Evolutionary conservation across 495 filamentous ascomycete genomes (phyloP).

Genomic region (Usnea hakonensis): DNA sequence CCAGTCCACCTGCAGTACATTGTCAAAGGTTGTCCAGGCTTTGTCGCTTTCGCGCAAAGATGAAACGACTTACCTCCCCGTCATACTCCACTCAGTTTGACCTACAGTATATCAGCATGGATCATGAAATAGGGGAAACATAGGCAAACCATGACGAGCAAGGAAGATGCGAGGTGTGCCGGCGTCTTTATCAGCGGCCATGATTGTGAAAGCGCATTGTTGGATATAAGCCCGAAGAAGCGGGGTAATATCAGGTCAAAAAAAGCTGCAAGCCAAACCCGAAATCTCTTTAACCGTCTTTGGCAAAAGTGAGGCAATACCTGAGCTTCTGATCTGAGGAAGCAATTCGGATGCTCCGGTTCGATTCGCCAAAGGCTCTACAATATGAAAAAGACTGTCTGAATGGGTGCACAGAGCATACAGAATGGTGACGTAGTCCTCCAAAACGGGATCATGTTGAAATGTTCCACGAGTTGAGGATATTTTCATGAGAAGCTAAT

Average conservation of each 20-base stretch:
- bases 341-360: no score
- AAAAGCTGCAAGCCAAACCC: not conserved
- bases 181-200: constrained; percentile 8
- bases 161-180: constrained; percentile 36
- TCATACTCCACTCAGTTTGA: not conserved
- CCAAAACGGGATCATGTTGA: not conserved
- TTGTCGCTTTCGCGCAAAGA: not conserved
- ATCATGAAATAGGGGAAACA: not conserved
- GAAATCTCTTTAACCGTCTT: not conserved
- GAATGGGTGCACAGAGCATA: not conserved
- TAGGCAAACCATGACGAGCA: constrained; percentile 28
- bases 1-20: constrained; percentile 77
- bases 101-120: not conserved
- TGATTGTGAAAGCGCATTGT: not conserved
- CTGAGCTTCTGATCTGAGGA: not conserved
- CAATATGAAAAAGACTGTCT: not conserved
- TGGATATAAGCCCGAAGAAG: not conserved
- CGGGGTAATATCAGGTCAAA: not conserved
- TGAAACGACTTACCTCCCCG: not conserved
- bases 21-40: constrained; percentile 46
- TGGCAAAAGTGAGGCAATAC: not conserved
- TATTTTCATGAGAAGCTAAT: not conserved
- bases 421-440: not conserved
- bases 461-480: not conserved
- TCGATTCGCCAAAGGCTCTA: not conserved